These are phyloP conservation scores for Microstegium vimineum DNA, from an alignment of 176 grass and related monocot genomes.

Conservation along the genomic window DNA sequence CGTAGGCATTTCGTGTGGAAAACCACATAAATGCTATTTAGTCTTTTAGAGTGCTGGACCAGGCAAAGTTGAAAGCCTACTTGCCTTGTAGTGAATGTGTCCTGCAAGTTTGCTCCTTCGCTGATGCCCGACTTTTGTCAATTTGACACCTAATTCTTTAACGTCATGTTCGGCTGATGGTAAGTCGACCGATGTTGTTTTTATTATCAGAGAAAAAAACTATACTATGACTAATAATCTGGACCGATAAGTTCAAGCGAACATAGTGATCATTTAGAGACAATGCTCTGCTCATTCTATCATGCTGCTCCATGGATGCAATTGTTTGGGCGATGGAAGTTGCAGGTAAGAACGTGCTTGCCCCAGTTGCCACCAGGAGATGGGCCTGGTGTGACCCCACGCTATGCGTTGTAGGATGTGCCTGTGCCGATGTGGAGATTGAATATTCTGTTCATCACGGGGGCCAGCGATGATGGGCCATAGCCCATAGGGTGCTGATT, in stretches of 20 bases:
- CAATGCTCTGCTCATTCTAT: no score
- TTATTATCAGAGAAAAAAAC: no score
- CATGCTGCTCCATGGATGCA: not conserved
- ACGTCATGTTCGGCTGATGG: no score
- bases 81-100: not conserved
- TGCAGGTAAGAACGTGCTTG: constrained; percentile 10
- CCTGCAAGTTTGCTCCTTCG: not conserved
- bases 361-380: constrained; percentile 1
- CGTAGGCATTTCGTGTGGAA: not conserved
- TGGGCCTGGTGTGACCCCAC: constrained; percentile 13
- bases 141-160: constrained; percentile 4
- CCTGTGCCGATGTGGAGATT: constrained; percentile 17
- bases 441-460: constrained; percentile 28
- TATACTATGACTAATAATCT: no score
- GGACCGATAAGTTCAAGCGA: no score
- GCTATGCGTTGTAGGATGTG: constrained; percentile 24
- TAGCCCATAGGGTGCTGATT: not conserved
- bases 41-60: not conserved
- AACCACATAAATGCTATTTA: not conserved
- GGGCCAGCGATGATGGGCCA: not conserved
- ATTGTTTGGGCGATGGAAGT: not conserved
- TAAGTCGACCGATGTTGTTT: no score
- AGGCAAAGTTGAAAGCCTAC: not conserved
- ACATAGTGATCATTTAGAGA: no score
- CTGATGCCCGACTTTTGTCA: not conserved